Percentiles rank a stretch among this genome's conserved stretches.
Conservation (phyloP, 306 rosid species). For the Cotoneaster glaucophyllus region DNA sequence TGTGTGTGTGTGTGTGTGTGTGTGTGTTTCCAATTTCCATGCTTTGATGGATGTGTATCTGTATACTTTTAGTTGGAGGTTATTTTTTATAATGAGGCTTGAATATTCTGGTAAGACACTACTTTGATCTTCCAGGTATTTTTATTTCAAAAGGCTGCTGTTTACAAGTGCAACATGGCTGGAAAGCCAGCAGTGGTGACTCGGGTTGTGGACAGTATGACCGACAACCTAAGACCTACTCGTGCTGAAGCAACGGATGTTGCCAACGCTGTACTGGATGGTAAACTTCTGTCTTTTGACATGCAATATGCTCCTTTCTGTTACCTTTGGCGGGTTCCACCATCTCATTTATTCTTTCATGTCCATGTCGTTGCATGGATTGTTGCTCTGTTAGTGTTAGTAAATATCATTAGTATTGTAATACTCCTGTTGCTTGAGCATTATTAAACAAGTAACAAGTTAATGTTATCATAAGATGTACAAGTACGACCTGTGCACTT, state of each 20-base stretch:
- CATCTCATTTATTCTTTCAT: not conserved
- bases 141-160: conserved; percentile 87
- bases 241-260: conserved; percentile 99
- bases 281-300: conserved; percentile 15
- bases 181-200: conserved; percentile 96
- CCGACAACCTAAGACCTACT: conserved; percentile 86
- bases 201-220: conserved; percentile 97
- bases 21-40: not conserved
- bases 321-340: not conserved
- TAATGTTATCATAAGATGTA: not conserved
- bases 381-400: not conserved
- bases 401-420: not conserved
- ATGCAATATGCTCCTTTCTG: conserved; percentile 7
- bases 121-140: conserved; percentile 52
- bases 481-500: not conserved
- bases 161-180: conserved; percentile 89
- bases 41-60: not conserved
- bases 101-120: not conserved
- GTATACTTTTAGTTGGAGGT: not conserved
- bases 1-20: not conserved
- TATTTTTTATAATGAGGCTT: not conserved
- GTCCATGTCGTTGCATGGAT: not conserved
- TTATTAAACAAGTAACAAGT: not conserved
- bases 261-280: conserved; percentile 93
- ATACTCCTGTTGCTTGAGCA: not conserved